Base-by-base conservation (phyloP, 179 eudicot genomes). In the Actinidia arguta region DNA sequence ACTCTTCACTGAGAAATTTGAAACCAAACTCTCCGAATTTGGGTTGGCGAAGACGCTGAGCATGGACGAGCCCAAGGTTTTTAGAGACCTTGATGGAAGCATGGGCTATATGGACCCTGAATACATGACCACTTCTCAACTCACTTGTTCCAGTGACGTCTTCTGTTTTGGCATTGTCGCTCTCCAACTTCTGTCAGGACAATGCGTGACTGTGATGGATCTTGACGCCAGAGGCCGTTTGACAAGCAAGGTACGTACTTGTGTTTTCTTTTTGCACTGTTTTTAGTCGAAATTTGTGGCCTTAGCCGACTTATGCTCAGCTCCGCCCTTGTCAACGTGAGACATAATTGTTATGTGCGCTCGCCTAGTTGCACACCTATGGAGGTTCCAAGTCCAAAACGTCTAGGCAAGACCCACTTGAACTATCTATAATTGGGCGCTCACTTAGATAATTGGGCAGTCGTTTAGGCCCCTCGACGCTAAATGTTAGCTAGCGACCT, bases 61-160 rank as follows among this genome's bases (percentile, higher is more conserved):
- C 2, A 89, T 89, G 86, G 92, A 89, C 66, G 86, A 89, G 80
- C 85, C 83, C 72, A 89, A 87, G 70, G 88, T 87, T 24, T 89
- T 79, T 24, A 85, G 88, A 24, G 90, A 89, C 70, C 88, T 89
- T 4, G 64, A 87, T 16, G 92, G 90, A 73, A 87, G 87, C n/a
- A 89, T 89, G 50, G 92, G 92, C 10, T 89, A 89, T 25, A 87
- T 87, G 92, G 92, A 89, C 52, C 92, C 92, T 6, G 92, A 89
- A 50, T 89, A 89, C 79, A 85, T 89, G 90, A 82, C 73, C 81
- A 87, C 84, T 51, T 90, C 90, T 70, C 85, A 82, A 64, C 84
- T 89, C 61, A 89, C 92, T 24, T 81, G 86, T 80, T 90, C 90
- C 3, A 89, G 92, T 52, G 92, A 89, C 56, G 73, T 89, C 58